Percentiles rank a stretch among this genome's conserved stretches.
phyloP scores from a whole-genome alignment of 352 stramenopile genomes.

The Phytopythium aichiense region DNA sequence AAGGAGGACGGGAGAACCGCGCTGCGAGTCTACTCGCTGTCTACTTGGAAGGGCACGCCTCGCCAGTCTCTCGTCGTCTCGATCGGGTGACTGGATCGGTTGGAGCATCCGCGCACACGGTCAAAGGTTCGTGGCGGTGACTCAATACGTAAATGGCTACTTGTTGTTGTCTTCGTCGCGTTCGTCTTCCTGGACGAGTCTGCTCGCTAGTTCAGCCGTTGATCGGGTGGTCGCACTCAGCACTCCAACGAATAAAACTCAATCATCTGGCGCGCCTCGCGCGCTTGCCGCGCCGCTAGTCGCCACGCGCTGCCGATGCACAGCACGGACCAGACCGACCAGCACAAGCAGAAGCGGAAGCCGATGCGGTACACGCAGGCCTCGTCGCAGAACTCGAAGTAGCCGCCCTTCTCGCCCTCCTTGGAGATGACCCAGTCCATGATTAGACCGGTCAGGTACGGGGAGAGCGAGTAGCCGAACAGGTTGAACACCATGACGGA shows the following conservation, averaged over 20 bases:
- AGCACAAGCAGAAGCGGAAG: conserved; percentile 80
- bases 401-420: conserved; percentile 47
- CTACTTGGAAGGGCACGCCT: background rate
- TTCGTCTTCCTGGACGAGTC: background rate
- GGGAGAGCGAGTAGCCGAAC: conserved; percentile 73
- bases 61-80: background rate
- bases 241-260: conserved; percentile 48
- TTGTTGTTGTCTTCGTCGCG: background rate
- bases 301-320: conserved; percentile 61
- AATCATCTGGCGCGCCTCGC: conserved; percentile 50
- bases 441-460: conserved; percentile 70
- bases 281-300: conserved; percentile 44
- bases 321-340: conserved; percentile 76
- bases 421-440: conserved; percentile 79
- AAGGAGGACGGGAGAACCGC: background rate
- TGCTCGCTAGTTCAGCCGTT: background rate
- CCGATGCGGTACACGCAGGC: conserved; percentile 75
- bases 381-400: conserved; percentile 76
- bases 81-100: background rate
- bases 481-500: conserved; percentile 85
- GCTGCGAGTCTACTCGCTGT: background rate
- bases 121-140: background rate
- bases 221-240: conserved; percentile 9
- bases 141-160: conserved; percentile 1
- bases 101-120: background rate